Percentiles rank a stretch among this genome's conserved stretches.
These are phyloP conservation scores for Coemansia sp. DNA, from an alignment of 192 early-diverging fungal genomes.

Conservation along the genomic window DNA sequence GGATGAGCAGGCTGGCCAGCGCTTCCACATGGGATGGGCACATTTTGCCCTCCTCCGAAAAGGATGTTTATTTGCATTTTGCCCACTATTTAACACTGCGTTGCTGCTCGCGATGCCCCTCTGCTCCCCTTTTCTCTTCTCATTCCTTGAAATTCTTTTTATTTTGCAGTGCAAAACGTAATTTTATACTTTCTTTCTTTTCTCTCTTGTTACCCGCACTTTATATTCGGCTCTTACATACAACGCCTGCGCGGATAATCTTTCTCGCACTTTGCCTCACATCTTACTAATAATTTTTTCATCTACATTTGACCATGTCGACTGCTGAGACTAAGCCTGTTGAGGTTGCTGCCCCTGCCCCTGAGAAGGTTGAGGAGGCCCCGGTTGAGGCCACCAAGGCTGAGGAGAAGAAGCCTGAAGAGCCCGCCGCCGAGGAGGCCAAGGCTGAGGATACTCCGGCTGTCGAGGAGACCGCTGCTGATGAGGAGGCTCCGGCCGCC, in stretches of 20 bases:
- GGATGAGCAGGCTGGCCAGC: not conserved
- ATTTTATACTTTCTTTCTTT: slow-evolving; percentile 43
- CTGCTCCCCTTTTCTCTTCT: slow-evolving; percentile 15
- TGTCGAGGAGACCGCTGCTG: slow-evolving; percentile 9
- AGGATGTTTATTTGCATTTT: slow-evolving; percentile 3
- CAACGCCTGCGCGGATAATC: not conserved
- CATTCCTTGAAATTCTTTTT: slow-evolving; percentile 15
- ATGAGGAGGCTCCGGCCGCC: slow-evolving; percentile 7
- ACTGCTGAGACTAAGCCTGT: slow-evolving; percentile 11
- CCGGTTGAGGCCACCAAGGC: not conserved
- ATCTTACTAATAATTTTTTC: slow-evolving; percentile 14
- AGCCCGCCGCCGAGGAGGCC: slow-evolving; percentile 11
- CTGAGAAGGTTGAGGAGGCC: not conserved
- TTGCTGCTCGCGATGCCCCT: slow-evolving; percentile 8
- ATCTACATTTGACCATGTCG: slow-evolving; percentile 7
- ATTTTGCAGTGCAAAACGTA: slow-evolving; percentile 50
- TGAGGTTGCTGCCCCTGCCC: not conserved
- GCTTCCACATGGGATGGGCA: slow-evolving; percentile 16
- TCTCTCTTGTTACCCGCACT: slow-evolving; percentile 34
- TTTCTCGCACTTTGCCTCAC: not conserved
- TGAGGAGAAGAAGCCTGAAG: slow-evolving; percentile 10
- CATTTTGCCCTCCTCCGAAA: slow-evolving; percentile 13
- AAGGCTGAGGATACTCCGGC: slow-evolving; percentile 17
- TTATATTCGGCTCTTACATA: slow-evolving; percentile 5
- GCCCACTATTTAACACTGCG: slow-evolving; percentile 29